Base-by-base conservation (phyloP, 2,329 filamentous ascomycete genomes). In the Aspergillus ibericus region DNA sequence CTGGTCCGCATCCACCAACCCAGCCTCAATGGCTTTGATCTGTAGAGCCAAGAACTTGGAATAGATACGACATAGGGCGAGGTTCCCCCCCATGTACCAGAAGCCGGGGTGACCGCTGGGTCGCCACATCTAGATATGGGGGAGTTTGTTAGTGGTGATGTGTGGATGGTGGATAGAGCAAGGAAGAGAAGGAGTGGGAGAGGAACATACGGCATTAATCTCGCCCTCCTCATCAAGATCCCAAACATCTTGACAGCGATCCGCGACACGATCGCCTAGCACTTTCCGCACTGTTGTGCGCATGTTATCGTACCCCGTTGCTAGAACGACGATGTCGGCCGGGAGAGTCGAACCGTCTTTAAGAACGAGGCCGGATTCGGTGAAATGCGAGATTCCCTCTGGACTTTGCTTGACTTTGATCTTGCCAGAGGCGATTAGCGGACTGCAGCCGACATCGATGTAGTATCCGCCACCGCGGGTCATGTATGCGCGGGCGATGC, bases 221-320 rank as follows among this genome's bases (percentile, higher is more conserved):
- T 89, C 81, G 2, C 80, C 80, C 56, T 82, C 80, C 34, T 75
- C 70, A 62, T 88, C 84, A 58, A 87, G 78, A 0, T 85, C 86
- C 85, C 87, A 89, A 15, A 88, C 81, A 63, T 75, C 84, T 2
- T 76, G 76, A 4, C 86, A 80, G 25, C 79, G 77, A 53, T 85
- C 82, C 0, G 85, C 86, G 9, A 90, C 77, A 16, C 81, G 78
- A 29, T 87, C 81, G 0, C 88, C 88, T 55, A 91, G 80, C 18
- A 88, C 82, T 32, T 79, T 77, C n/a, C 83, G 75, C 1, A 87
- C 84, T 18, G 83, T 83, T 0, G 83, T 86, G 10, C 80, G 78
- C 87, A 91, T 91, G 67, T 88, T 89, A 60, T 87, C 82, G 64
- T 88, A 90, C 3, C 82, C 85, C 0, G 85, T 88, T 0, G 85